Evolutionary conservation across 2,329 filamentous ascomycete genomes (phyloP).

Genomic region (Ophiostoma pallidulum): DNA sequence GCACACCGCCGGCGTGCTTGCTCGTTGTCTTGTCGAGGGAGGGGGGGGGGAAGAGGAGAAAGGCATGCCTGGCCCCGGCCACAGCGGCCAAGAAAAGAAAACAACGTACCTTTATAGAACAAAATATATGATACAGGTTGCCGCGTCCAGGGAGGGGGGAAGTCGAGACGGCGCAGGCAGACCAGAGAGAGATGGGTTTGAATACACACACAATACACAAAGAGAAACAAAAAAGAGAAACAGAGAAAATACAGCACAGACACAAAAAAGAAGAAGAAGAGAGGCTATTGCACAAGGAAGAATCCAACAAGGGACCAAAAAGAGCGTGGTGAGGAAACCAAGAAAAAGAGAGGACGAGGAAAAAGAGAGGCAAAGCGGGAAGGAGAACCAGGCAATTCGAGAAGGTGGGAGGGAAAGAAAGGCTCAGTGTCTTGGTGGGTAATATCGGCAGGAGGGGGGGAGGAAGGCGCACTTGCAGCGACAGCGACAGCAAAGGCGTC

Average conservation of each 20-base stretch:
- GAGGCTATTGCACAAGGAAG: slow-evolving; percentile 1
- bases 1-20: not conserved
- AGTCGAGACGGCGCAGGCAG: not conserved
- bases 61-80: too few relatives aligned
- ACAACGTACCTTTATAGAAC: slow-evolving; percentile 17
- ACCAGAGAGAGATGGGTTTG: not conserved
- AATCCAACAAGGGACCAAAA: slow-evolving; percentile 9
- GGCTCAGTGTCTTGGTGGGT: not conserved
- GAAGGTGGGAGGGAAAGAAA: not conserved
- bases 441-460: slow-evolving; percentile 2
- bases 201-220: not conserved
- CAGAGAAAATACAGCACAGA: not conserved
- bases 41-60: not conserved
- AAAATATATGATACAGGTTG: slow-evolving; percentile 18
- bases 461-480: not conserved
- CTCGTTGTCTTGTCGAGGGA: not conserved
- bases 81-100: not conserved
- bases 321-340: slow-evolving; percentile 10
- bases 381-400: not conserved
- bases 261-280: not conserved
- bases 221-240: not conserved
- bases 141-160: slow-evolving; percentile 1
- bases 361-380: not conserved
- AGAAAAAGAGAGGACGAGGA: not conserved
- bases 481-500: not conserved